Evolutionary conservation across 1,139 yeast species (phyloP).

Genomic region (Spencermartinsiella ligniputridi): DNA sequence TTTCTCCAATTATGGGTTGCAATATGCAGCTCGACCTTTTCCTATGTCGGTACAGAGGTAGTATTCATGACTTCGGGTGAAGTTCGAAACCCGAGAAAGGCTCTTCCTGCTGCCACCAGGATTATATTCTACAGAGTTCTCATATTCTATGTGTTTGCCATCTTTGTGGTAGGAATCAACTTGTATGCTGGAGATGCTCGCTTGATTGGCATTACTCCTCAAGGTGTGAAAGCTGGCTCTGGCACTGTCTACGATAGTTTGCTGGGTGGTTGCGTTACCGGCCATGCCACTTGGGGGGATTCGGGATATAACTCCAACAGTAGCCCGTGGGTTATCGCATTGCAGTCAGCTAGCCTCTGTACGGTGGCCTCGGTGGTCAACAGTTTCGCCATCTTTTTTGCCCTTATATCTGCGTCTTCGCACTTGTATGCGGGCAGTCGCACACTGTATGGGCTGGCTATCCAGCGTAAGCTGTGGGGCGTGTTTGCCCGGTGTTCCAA

Average conservation of each 20-base stretch:
- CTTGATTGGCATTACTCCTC: slow-evolving; percentile 26
- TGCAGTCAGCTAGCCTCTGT: slow-evolving; percentile 66
- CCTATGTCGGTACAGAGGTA: slow-evolving; percentile 77
- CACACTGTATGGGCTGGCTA: slow-evolving; percentile 68
- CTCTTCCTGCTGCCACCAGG: slow-evolving; percentile 73
- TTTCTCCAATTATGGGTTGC: slow-evolving; percentile 63
- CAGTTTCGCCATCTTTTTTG: slow-evolving; percentile 67
- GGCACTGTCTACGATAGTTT: background rate
- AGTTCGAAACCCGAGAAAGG: slow-evolving; percentile 72
- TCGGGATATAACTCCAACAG: slow-evolving; percentile 17
- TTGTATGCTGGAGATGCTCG: slow-evolving; percentile 75
- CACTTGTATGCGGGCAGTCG: slow-evolving; percentile 77
- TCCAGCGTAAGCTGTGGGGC: slow-evolving; percentile 64
- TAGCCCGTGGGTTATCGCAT: slow-evolving; percentile 67
- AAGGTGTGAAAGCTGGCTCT: background rate
- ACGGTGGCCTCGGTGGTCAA: slow-evolving; percentile 57
- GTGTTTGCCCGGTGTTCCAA: slow-evolving; percentile 56
- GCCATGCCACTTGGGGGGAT: slow-evolving; percentile 26
- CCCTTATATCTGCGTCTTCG: slow-evolving; percentile 71
- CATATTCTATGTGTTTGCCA: slow-evolving; percentile 61
- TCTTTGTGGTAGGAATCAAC: slow-evolving; percentile 68
- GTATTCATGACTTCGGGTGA: slow-evolving; percentile 86
- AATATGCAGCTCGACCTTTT: slow-evolving; percentile 59
- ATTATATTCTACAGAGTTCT: slow-evolving; percentile 70
- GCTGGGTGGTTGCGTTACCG: slow-evolving; percentile 17